phyloP scores from a whole-genome alignment of 2,329 filamentous ascomycete species.

The Talaromyces funiculosus region DNA sequence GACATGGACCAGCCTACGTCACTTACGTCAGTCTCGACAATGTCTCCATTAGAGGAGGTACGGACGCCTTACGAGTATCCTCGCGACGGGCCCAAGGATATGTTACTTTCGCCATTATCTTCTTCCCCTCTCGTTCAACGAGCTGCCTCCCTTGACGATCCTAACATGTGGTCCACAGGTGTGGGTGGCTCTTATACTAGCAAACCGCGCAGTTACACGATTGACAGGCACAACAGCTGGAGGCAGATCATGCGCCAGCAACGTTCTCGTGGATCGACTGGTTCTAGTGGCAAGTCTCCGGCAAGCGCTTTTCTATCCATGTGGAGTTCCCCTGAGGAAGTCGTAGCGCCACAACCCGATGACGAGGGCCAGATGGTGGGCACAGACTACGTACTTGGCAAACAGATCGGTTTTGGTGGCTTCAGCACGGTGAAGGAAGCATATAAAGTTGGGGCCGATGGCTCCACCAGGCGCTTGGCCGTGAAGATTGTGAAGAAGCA shows the following conservation, averaged over 20 bases:
- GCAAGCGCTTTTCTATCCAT: slow-evolving; percentile 55
- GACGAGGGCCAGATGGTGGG: slow-evolving; percentile 64
- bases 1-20: slow-evolving; percentile 37
- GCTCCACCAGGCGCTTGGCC: slow-evolving; percentile 49
- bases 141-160: slow-evolving; percentile 36
- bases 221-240: slow-evolving; percentile 31
- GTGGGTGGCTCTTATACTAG: slow-evolving; percentile 28
- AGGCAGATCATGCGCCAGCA: slow-evolving; percentile 29
- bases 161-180: slow-evolving; percentile 35
- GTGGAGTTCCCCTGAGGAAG: slow-evolving; percentile 38
- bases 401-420: slow-evolving; percentile 60
- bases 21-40: slow-evolving; percentile 41
- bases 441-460: slow-evolving; percentile 54
- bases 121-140: slow-evolving; percentile 33
- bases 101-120: slow-evolving; percentile 34
- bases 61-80: slow-evolving; percentile 37
- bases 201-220: slow-evolving; percentile 31
- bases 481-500: slow-evolving; percentile 64
- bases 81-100: slow-evolving; percentile 28
- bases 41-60: slow-evolving; percentile 37
- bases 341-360: slow-evolving; percentile 47
- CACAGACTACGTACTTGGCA: slow-evolving; percentile 61
- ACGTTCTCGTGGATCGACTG: slow-evolving; percentile 44
- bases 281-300: slow-evolving; percentile 50
- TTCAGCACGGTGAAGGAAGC: slow-evolving; percentile 65